Conservation (phyloP, 2,329 filamentous ascomycete genomes). For the Fusarium pseudocircinatum region DNA sequence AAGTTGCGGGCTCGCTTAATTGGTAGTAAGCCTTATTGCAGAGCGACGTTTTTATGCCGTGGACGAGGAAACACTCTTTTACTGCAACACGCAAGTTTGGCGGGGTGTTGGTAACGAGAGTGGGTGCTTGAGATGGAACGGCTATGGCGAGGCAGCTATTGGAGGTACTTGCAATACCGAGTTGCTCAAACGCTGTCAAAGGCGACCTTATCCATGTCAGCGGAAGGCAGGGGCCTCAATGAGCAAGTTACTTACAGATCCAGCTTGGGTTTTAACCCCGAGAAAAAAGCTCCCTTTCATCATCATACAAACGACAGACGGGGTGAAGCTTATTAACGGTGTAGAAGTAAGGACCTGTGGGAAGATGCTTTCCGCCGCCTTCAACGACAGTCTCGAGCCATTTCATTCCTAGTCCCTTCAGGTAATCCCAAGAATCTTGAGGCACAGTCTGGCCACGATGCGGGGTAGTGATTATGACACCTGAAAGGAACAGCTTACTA, state of each 20-base stretch:
- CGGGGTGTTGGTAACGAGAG: background rate
- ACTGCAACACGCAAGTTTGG: background rate
- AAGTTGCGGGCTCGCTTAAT: rapidly evolving
- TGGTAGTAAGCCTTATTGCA: background rate
- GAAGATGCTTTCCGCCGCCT: too few relatives aligned
- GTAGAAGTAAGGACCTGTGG: background rate
- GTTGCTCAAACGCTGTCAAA: rapidly evolving
- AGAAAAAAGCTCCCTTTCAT: background rate
- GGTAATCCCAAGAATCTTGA: background rate
- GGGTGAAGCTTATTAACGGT: rapidly evolving
- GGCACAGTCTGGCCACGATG: background rate
- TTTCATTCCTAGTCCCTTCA: background rate
- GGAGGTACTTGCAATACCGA: rapidly evolving
- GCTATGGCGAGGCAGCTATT: background rate
- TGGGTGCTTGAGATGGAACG: background rate
- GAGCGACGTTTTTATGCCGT: background rate
- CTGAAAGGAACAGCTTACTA: background rate
- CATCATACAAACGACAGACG: background rate
- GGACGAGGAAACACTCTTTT: background rate
- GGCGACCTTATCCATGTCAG: rapidly evolving
- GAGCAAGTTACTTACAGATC: background rate
- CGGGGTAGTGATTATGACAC: background rate
- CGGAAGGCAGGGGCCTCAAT: rapidly evolving
- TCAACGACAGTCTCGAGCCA: background rate
- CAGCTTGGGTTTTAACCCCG: background rate